Evolutionary conservation across 2,329 filamentous ascomycete species (phyloP).

Genomic region (Colletotrichum theobromicola): DNA sequence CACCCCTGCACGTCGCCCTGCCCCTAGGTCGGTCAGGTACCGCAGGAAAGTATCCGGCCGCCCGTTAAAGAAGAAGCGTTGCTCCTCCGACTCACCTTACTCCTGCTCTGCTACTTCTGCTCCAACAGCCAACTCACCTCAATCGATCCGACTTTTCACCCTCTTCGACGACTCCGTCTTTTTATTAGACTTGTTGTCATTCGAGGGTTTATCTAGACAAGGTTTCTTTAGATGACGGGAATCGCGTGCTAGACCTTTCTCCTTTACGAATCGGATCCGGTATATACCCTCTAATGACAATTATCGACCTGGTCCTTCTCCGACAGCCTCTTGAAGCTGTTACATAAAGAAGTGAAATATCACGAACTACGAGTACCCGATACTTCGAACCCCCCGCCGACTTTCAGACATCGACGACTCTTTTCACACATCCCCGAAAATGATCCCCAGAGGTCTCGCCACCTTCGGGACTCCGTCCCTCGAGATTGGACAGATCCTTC

Average conservation of each 20-base stretch:
- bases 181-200: not conserved
- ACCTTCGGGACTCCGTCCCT: conserved; percentile 17
- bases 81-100: conserved; percentile 5
- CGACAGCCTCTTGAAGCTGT: conserved; percentile 20
- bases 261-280: not conserved
- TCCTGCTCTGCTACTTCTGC: not conserved
- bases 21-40: conserved; percentile 4
- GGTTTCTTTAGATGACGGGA: conserved; percentile 9
- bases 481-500: conserved; percentile 19
- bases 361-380: not conserved
- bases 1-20: conserved; percentile 5
- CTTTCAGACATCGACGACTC: not conserved
- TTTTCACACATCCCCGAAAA: not conserved
- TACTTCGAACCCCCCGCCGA: not conserved
- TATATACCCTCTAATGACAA: conserved; percentile 11
- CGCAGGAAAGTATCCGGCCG: conserved; percentile 5
- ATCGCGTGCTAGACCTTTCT: conserved; percentile 3
- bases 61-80: conserved; percentile 20
- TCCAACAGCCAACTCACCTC: not conserved
- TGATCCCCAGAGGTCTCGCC: conserved; percentile 18
- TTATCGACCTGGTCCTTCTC: conserved; percentile 15
- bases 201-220: not conserved
- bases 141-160: not conserved
- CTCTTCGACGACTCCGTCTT: not conserved
- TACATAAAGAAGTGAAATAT: conserved; percentile 3